Evolutionary conservation across 2,329 filamentous ascomycete genomes (phyloP), one percentile per base, ranked within the genome.

Genomic region (Sarocladiaceae sp.): DNA sequence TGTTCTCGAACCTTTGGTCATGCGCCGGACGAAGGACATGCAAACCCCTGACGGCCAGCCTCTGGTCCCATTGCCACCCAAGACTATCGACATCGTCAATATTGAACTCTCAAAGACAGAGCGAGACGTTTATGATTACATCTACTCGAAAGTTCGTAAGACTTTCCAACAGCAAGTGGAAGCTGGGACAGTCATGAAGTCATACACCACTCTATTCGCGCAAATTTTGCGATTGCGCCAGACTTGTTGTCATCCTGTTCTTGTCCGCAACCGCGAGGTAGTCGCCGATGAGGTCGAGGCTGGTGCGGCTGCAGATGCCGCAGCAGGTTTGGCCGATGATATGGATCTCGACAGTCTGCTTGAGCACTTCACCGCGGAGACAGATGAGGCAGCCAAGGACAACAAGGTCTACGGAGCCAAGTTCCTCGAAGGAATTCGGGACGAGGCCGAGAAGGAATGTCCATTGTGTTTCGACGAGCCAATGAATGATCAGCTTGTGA

Each of bases 1-100:
- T 0, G 91, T 98, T 0, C 68, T 98, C 4, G 93, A 98, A 59
- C 93, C 93, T 6, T 69, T 98, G n/a, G 93, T 98, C 7, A 81
- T 98, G 63, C 80, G 93, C 34, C 79, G 93, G 48, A 98, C 93
- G 0, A 98, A 98, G 61, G 90, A 95, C 50, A 98, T 98, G 93
- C 95, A 88, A 65, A 97, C 89, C 0, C 91, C 93, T 0, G 80
- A 85, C 44, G 93, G 93, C 6, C 53, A 70, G 24, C 72, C 69
- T 1, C 66, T 98, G 3, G 91, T 98, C 1, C 80, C 85, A 0
- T 67, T 98, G 6, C 93, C 93, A 2, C 76, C 82, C 1, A 88
- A 89, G 53, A 82, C 78, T 0, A 76, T 97, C 46, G 80, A 87
- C n/a, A 85, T 98, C 44, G 85, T 96, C 46, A 78, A 89, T 47